Base-by-base conservation (phyloP, 1,284 basidiomycete genomes). In the Phenoliferia sp. region DNA sequence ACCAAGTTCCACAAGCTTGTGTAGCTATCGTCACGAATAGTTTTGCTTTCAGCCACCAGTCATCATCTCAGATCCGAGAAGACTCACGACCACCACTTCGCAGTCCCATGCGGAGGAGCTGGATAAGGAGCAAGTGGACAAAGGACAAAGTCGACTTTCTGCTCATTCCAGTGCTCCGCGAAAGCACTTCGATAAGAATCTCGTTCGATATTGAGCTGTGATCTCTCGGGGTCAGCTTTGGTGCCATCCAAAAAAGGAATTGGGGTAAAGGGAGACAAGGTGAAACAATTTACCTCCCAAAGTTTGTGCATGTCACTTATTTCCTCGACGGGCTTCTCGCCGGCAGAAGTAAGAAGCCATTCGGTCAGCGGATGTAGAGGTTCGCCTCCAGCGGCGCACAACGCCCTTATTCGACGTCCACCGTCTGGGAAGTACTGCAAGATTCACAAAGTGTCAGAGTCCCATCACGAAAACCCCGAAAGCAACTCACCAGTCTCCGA, bases 1-100 rank as follows among this genome's bases (percentile, higher is more conserved):
- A 89, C 82, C 5, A 83, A 76, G 75, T 90, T 92, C 83, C 85
- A 90, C 55, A 85, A 69, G 74, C 81, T 81, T 0, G 89, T 89
- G 74, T 89, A 90, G 15, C 44, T 58, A 33, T 17, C 6, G n/a
- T n/a, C n/a, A n/a, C n/a, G n/a, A n/a, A n/a, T n/a, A n/a, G n/a
- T n/a, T n/a, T n/a, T n/a, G n/a, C n/a, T n/a, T n/a, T n/a, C n/a
- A n/a, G 29, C 39, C 39, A 44, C 39, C 39, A 26, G n/a, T 12
- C 10, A 10, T n/a, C 50, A 26, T n/a, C 9, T 54, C 50, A 34
- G 32, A 2, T 35, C 16, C 17, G 56, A 12, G 33, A n/a, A 29
- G 61, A 48, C 61, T 29, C 48, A 70, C 33, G 65, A 62, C 77
- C 78, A 80, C 72, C 79, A 79, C 66, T 72, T 75, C 39, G 76